These are phyloP conservation scores for Irpex lacteus DNA, from an alignment of 1,284 basidiomycete species.

Conservation along the genomic window DNA sequence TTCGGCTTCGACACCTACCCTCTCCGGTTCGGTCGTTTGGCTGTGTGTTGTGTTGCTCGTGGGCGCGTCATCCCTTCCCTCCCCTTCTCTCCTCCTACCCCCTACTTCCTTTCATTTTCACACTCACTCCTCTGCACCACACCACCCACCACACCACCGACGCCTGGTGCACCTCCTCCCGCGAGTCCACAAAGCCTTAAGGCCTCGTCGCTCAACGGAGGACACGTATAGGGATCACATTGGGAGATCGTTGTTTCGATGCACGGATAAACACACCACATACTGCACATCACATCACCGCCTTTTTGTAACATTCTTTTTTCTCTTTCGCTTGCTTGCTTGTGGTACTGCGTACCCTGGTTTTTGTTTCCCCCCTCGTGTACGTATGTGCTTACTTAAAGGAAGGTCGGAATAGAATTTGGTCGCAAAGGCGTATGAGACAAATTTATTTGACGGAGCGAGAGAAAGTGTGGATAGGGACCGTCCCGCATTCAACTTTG, in stretches of 20 bases:
- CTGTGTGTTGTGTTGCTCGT: not conserved
- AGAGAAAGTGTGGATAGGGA: no score
- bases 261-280: no score
- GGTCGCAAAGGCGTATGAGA: not conserved
- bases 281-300: no score
- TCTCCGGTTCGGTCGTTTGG: not conserved
- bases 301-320: not conserved
- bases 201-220: not conserved
- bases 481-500: no score
- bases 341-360: not conserved
- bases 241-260: not conserved
- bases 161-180: not conserved
- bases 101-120: no score
- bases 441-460: not conserved
- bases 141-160: not conserved
- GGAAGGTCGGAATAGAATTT: not conserved
- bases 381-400: no score
- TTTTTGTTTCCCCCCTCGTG: no score
- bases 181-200: not conserved
- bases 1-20: not conserved
- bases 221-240: not conserved
- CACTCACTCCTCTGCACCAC: not conserved
- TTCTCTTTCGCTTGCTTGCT: not conserved
- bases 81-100: not conserved
- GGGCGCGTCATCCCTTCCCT: not conserved